These are phyloP conservation scores for Bipolaris gigantea DNA, from an alignment of 2,329 filamentous ascomycete genomes.

Conservation along the genomic window DNA sequence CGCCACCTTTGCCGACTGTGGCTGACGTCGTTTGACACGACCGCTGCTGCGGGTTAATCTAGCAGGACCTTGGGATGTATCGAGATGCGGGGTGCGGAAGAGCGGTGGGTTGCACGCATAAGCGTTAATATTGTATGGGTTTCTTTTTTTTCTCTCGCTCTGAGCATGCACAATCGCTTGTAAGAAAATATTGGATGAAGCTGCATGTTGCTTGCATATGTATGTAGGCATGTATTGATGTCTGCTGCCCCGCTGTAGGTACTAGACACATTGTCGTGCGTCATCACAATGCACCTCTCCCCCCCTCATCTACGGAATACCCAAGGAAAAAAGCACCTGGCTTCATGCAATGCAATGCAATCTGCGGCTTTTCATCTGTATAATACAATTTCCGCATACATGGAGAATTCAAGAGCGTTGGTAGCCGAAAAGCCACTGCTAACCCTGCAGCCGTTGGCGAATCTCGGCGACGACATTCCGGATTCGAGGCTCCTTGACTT, in stretches of 20 bases:
- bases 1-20: too few species aligned
- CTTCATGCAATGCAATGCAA: not conserved
- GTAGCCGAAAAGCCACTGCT: conserved; percentile 1
- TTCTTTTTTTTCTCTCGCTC: not conserved
- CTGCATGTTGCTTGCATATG: not conserved
- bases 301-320: not conserved
- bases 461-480: conserved; percentile 64
- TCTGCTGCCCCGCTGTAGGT: not conserved
- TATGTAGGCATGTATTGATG: not conserved
- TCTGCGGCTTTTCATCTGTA: not conserved
- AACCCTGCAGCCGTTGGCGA: conserved; percentile 48
- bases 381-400: not conserved
- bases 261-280: not conserved
- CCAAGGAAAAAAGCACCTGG: not conserved
- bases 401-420: not conserved
- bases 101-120: not conserved
- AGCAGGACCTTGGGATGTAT: too few species aligned
- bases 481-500: conserved; percentile 62
- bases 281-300: not conserved
- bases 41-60: too few species aligned
- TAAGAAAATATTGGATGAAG: not conserved
- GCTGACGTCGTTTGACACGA: too few species aligned
- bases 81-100: too few species aligned
- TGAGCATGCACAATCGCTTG: not conserved
- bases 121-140: not conserved